Base-by-base conservation (phyloP, 163 green algal species). In the Chlorella variabilis region DNA sequence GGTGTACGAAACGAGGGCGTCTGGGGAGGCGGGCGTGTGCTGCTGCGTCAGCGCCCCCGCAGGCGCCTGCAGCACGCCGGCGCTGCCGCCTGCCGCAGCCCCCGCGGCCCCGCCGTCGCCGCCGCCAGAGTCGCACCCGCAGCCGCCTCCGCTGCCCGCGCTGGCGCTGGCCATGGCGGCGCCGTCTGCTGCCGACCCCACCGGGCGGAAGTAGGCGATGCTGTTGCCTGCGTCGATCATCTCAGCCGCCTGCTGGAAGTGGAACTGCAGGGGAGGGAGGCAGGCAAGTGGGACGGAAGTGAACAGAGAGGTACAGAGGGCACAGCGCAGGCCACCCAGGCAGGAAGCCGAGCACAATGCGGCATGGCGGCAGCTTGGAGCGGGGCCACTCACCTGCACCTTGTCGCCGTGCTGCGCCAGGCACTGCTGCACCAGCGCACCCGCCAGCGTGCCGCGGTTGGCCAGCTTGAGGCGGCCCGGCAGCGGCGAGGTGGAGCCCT, bases 361-460 rank as follows among this genome's bases (percentile, higher is more conserved):
- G n/a, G n/a, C n/a, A n/a, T n/a, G n/a, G n/a, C n/a, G n/a, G n/a
- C n/a, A n/a, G n/a, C n/a, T n/a, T n/a, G n/a, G n/a, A n/a, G n/a
- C n/a, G n/a, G n/a, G n/a, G n/a, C n/a, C n/a, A n/a, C n/a, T n/a
- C n/a, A n/a, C n/a, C n/a, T n/a, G n/a, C n/a, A 82, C 76, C 11
- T 13, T 23, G 62, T 33, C 45, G 18, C 11, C 25, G 49, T 82
- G 63, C 62, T 58, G 76, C 25, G 62, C 62, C 45, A 67, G 76
- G 76, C 76, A 82, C 48, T 75, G 65, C 45, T 66, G 62, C 33
- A 82, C 62, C 62, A 82, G 62, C 23, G 62, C 76, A 27, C 76
- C 76, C 8, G 76, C 76, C 76, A 82, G 76, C 62, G 71, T 54
- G 5, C 76, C 76, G 0, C 76, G 76, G 34, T 82, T 82, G 42